Base-by-base conservation (phyloP, 164 flowering plant genomes). In the Piper longum region DNA sequence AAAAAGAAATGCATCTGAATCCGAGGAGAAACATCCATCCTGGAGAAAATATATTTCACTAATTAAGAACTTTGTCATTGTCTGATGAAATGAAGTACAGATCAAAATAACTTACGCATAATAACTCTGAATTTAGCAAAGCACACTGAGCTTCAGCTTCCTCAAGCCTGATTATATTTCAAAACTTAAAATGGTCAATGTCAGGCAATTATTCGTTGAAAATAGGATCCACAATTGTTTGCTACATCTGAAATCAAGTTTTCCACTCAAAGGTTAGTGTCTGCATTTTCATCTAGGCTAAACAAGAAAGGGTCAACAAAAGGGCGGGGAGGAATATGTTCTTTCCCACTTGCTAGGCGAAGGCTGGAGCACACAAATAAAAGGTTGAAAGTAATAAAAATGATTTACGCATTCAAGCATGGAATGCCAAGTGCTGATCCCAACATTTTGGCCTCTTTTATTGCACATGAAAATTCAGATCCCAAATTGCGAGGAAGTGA, bases 131-230 rank as follows among this genome's bases (percentile, higher is more conserved):
- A 76, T 90, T 80, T 66, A 93, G 71, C 60, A 88, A 69, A 56
- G 97, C 97, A 76, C 97, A 93, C 63, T 90, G 92, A n/a, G 99
- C 95, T 78, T 89, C 97, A 56, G 85, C 98, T 78, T 93, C 99
- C 76, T 93, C 99, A 62, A 93, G 71, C 72, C 97, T 93, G 79
- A 57, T 39, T 2, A 60, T 41, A 26, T 41, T 16, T 16, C 8
- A 62, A 48, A 12, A 48, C 3, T 5, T 48, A 8, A 48, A 48
- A 8, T 8, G 7, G 14, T 48, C 52, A 48, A 48, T 48, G 52
- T 48, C 1, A 48, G 14, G 52, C 52, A 48, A 14, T 48, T 14
- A 48, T 5, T 2, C 52, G 11, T 14, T 4, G 3, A 12, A 39
- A 16, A 41, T 13, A 40, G 8, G 44, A 42, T 42, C 16, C 3